Conservation (phyloP, 352 stramenopile genomes). For the Globisporangium middletonii region DNA sequence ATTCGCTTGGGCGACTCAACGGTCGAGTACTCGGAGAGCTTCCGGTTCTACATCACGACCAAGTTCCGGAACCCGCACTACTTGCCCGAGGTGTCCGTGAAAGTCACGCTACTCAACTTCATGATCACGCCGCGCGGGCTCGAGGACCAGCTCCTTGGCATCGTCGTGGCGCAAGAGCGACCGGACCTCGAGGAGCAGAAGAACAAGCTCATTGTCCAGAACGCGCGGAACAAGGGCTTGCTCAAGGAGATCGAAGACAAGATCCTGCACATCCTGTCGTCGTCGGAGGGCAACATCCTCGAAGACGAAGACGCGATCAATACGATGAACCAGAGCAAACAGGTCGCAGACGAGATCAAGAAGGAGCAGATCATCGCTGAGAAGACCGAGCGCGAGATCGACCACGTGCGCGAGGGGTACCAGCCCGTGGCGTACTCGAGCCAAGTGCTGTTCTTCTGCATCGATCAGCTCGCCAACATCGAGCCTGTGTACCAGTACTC, state of each 20-base stretch:
- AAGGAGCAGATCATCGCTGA: constrained; percentile 89
- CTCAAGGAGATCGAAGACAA: constrained; percentile 94
- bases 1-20: constrained; percentile 92
- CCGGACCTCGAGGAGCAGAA: constrained; percentile 92
- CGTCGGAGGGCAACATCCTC: constrained; percentile 90
- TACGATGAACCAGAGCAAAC: constrained; percentile 89
- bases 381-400: constrained; percentile 89
- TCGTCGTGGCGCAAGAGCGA: constrained; percentile 90
- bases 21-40: constrained; percentile 89
- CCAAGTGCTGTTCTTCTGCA: constrained; percentile 94
- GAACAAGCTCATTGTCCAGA: constrained; percentile 90
- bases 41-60: constrained; percentile 94
- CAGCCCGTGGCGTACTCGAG: constrained; percentile 86
- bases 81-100: constrained; percentile 90
- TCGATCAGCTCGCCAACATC: constrained; percentile 92
- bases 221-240: constrained; percentile 86
- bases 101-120: constrained; percentile 93
- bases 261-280: constrained; percentile 90
- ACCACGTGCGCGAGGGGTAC: constrained; percentile 84
- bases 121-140: constrained; percentile 93
- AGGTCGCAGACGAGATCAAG: constrained; percentile 91
- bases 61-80: constrained; percentile 94
- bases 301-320: constrained; percentile 92
- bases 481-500: constrained; percentile 93
- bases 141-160: constrained; percentile 89